phyloP scores from a whole-genome alignment of 495 filamentous ascomycete species.

The Rhizodiscina lignyota region DNA sequence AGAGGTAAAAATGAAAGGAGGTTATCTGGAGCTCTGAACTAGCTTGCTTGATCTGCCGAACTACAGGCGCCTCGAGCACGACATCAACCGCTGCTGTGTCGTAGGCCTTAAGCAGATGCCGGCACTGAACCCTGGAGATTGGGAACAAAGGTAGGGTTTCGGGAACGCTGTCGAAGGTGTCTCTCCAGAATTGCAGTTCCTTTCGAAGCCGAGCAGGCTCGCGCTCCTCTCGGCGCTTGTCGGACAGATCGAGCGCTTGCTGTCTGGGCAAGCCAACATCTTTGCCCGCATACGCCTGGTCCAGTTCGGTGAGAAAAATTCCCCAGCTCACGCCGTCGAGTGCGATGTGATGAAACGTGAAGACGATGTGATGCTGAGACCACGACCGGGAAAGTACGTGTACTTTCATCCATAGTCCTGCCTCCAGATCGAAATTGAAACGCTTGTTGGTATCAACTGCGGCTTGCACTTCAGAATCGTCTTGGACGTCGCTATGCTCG shows the following conservation, averaged over 20 bases:
- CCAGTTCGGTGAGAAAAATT: neutral
- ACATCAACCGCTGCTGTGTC: neutral
- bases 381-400: neutral
- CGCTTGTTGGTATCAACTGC: neutral
- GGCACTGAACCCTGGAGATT: neutral
- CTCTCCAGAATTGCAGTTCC: neutral
- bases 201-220: neutral
- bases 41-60: neutral
- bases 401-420: neutral
- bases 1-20: neutral
- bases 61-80: neutral
- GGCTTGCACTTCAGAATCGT: neutral
- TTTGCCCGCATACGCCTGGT: neutral
- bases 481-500: neutral
- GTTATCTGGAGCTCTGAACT: neutral
- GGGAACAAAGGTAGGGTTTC: neutral
- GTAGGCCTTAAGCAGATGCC: neutral
- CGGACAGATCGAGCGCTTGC: neutral
- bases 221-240: neutral
- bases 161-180: neutral
- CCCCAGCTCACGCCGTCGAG: neutral
- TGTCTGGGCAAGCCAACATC: too few relatives aligned
- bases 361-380: neutral
- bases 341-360: neutral
- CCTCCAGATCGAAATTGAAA: neutral